Evolutionary conservation across 1,284 basidiomycete genomes (phyloP).

Genomic region (Kwoniella shivajii): DNA sequence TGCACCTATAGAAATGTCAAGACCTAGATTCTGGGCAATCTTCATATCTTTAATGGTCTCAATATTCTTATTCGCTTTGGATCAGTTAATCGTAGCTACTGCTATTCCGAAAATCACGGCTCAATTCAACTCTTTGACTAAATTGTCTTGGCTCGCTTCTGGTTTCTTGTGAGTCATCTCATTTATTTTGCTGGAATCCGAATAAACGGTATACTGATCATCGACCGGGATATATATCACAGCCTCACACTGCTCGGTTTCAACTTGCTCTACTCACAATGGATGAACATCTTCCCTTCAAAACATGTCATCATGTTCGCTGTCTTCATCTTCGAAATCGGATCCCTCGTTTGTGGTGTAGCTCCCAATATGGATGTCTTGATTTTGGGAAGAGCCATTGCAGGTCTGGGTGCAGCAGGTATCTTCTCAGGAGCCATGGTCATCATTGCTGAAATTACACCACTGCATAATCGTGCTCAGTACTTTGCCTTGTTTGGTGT

Average conservation of each 20-base stretch:
- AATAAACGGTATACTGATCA: background rate
- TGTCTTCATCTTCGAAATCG: conserved; percentile 58
- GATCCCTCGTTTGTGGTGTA: conserved; percentile 60
- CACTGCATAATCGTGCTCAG: conserved; percentile 43
- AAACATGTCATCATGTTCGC: conserved; percentile 55
- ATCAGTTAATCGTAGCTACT: conserved; percentile 56
- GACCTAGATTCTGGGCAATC: conserved; percentile 42
- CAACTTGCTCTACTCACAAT: conserved; percentile 54
- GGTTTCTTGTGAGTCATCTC: conserved; percentile 42
- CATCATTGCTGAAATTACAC: conserved; percentile 48
- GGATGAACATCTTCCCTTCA: conserved; percentile 51
- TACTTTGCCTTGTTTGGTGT: conserved; percentile 44
- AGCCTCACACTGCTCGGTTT: conserved; percentile 53
- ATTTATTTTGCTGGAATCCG: background rate
- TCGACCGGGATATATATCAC: background rate
- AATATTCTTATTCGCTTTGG: conserved; percentile 51
- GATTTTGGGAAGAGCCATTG: conserved; percentile 58
- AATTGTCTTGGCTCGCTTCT: conserved; percentile 54
- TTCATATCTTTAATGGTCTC: conserved; percentile 41
- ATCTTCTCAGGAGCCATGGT: conserved; percentile 56
- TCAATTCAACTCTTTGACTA: conserved; percentile 54
- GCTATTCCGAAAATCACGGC: conserved; percentile 53
- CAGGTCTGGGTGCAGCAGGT: conserved; percentile 59
- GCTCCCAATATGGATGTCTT: conserved; percentile 56
- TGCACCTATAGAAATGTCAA: conserved; percentile 32